These are phyloP conservation scores for Fusarium proliferatum DNA, from an alignment of 2,329 filamentous ascomycete species.

Conservation along the genomic window DNA sequence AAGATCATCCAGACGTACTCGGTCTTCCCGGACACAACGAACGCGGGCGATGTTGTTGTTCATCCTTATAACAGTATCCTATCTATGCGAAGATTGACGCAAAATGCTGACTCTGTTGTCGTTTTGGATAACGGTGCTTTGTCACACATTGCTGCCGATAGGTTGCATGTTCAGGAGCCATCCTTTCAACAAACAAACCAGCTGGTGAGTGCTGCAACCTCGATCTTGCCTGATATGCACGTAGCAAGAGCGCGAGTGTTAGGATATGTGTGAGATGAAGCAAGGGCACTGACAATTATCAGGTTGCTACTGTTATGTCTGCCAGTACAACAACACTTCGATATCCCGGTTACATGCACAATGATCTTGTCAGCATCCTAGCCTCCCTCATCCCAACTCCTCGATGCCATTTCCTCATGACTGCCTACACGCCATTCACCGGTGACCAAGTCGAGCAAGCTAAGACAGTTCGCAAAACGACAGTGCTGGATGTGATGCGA, in stretches of 20 bases:
- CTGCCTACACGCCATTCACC: conserved; percentile 97
- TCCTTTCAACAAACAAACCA: conserved; percentile 99
- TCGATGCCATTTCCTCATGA: conserved; percentile 97
- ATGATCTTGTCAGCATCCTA: conserved; percentile 96
- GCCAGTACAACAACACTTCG: conserved; percentile 95
- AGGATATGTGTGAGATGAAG: neutral
- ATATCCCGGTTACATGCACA: conserved; percentile 99
- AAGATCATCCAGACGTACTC: conserved; percentile 99
- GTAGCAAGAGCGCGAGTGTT: neutral
- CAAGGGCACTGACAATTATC: conserved; percentile 12
- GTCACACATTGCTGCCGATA: conserved; percentile 91
- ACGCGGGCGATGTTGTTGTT: conserved; percentile 89
- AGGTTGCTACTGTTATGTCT: conserved; percentile 97
- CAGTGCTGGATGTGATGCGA: conserved; percentile 97
- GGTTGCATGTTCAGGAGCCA: conserved; percentile 93
- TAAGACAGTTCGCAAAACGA: conserved; percentile 98
- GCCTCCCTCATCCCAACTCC: conserved; percentile 96
- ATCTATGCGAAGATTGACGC: conserved; percentile 87
- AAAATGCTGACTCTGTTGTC: conserved; percentile 97
- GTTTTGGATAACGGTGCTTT: conserved; percentile 96
- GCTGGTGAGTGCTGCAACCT: conserved; percentile 65
- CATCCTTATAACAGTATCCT: conserved; percentile 98
- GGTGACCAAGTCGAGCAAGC: conserved; percentile 96
- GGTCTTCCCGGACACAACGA: conserved; percentile 94
- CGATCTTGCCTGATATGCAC: neutral